Base-by-base conservation (phyloP, 2,329 filamentous ascomycete species). In the Phaeosphaeria sp. region DNA sequence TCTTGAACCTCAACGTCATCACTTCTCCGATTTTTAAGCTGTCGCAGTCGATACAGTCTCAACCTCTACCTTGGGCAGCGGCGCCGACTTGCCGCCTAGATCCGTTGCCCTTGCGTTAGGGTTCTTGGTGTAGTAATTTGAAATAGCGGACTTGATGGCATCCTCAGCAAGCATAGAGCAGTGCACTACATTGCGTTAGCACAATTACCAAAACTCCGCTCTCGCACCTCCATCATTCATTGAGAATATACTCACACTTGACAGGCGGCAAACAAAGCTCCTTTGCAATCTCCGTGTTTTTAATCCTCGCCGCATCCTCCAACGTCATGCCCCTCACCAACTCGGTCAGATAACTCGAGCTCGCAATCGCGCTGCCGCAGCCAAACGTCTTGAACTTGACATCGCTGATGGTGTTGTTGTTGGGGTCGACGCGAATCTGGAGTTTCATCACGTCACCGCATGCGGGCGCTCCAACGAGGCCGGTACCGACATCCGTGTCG, bases 321-420 rank as follows among this genome's bases (percentile, higher is more conserved):
- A 99, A 81, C 15, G 90, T 96, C 94, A 98, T 99, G 60, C 95
- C 95, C 64, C 92, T 87, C 63, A 99, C 93, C 59, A 99, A 83
- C 80, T 97, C 93, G 9, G 95, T 99, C 71, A 99, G 81, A 77
- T 99, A 99, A 74, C 90, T 95, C 58, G 91, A 96, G 64, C 90
- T 94, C 44, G 95, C 95, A 79, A 99, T 99, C 65, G 95, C 95
- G 27, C 89, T 93, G 54, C 93, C 93, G 77, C 93, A 97, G 51
- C 93, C 93, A 75, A 97, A 97, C 0, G 93, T 97, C 88, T 97
- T 97, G 87, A 97, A 97, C 81, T 96, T 95, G 77, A 96, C 93
- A 71, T 97, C 94, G 70, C 89, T 89, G 76, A 97, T 97, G 68
- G 89, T 94, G 78, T 95, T 91, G 72, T 88, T 92, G 69, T 90